These are phyloP conservation scores for Macrotyloma uniflorum DNA, from an alignment of 306 rosid genomes.

Conservation along the genomic window DNA sequence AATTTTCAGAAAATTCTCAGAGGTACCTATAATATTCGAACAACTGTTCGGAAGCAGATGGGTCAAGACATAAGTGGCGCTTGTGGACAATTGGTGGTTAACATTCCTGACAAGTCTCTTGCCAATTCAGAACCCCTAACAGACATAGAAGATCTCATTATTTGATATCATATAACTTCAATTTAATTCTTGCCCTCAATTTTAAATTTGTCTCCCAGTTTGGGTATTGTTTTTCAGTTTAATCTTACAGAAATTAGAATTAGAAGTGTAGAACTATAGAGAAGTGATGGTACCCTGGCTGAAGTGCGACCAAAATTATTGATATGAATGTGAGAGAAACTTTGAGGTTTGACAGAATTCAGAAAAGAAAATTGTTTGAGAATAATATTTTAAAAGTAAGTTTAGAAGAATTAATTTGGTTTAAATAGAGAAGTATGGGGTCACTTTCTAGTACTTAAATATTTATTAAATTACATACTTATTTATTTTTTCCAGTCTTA, in stretches of 20 bases:
- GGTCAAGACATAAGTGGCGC: constrained; percentile 98
- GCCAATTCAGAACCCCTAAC: constrained; percentile 51
- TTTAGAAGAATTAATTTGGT: background rate
- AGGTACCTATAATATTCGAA: constrained; percentile 77
- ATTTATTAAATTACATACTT: background rate
- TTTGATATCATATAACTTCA: constrained; percentile 40
- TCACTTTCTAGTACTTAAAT: background rate
- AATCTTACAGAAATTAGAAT: constrained; percentile 30
- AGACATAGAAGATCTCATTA: constrained; percentile 90
- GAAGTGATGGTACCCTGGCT: constrained; percentile 5
- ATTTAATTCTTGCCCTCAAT: background rate
- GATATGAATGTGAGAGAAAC: background rate
- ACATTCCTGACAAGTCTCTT: constrained; percentile 54
- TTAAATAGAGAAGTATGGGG: background rate
- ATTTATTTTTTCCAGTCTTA: background rate
- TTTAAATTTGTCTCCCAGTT: background rate
- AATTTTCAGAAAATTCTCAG: constrained; percentile 80
- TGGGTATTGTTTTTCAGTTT: constrained; percentile 3
- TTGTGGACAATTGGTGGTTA: constrained; percentile 94
- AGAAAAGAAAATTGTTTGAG: background rate
- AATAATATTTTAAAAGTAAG: background rate
- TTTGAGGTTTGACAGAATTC: background rate
- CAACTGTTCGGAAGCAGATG: constrained; percentile 91
- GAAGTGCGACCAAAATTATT: constrained; percentile 19
- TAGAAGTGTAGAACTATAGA: constrained; percentile 2